A percentile compares a stretch with the other conserved stretches of the same genome.
These are phyloP conservation scores for Nepenthes alata DNA, from an alignment of 179 eudicot genomes.

Conservation along the genomic window DNA sequence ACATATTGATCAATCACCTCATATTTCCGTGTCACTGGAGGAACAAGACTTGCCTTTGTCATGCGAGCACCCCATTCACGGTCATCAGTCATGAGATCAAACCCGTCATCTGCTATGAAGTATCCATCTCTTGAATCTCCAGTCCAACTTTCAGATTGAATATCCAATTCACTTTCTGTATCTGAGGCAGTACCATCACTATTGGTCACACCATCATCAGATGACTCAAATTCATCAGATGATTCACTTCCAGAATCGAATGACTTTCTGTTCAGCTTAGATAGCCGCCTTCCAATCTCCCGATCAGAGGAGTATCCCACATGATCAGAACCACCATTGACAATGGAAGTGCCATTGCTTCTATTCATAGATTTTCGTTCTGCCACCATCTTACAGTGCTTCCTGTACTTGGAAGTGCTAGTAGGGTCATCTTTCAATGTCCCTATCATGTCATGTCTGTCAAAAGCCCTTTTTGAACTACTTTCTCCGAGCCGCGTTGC, in stretches of 20 bases:
- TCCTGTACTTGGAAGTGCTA: conserved; percentile 42
- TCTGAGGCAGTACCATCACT: conserved; percentile 54
- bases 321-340: conserved; percentile 46
- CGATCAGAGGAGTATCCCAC: conserved; percentile 68
- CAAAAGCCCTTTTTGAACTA: conserved; percentile 28
- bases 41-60: conserved; percentile 97
- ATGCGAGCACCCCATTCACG: conserved; percentile 99
- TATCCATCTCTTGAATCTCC: conserved; percentile 42
- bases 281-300: conserved; percentile 49
- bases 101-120: conserved; percentile 38
- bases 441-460: conserved; percentile 48
- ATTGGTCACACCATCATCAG: conserved; percentile 50
- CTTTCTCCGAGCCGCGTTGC: conserved; percentile 50
- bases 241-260: conserved; percentile 67
- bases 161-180: conserved; percentile 60
- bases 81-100: conserved; percentile 60
- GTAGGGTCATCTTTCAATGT: conserved; percentile 52
- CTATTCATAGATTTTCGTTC: conserved; percentile 44
- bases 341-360: conserved; percentile 28
- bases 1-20: conserved; percentile 78
- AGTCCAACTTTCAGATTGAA: conserved; percentile 34
- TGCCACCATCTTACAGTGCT: conserved; percentile 24
- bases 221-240: conserved; percentile 66
- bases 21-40: conserved; percentile 95
- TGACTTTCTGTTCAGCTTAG: conserved; percentile 45